These are phyloP conservation scores for Anisodus acutangulus DNA, from an alignment of 257 asterid genomes.

Conservation along the genomic window DNA sequence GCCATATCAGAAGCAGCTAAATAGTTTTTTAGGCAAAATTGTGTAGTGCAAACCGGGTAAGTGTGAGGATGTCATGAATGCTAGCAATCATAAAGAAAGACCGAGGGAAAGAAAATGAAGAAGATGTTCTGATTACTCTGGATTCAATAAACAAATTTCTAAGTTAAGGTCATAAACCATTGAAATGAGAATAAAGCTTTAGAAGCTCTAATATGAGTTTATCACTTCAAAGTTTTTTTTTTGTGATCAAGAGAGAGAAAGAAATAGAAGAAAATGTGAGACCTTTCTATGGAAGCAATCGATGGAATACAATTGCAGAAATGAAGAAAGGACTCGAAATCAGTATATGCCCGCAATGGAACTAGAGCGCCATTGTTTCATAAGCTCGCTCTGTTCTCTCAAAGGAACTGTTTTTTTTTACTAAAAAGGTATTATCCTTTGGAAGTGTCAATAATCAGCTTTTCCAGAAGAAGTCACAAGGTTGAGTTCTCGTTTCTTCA, in stretches of 20 bases:
- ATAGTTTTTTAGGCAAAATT: background rate
- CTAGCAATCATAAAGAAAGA: background rate
- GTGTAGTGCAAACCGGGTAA: background rate
- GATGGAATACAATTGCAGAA: too few species aligned
- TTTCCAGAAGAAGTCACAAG: slow-evolving; percentile 5
- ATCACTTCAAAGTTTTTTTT: background rate
- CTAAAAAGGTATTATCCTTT: background rate
- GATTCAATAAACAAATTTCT: background rate
- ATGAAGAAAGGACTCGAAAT: too few species aligned
- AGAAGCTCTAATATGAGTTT: background rate
- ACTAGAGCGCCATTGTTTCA: too few species aligned
- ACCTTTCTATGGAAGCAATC: too few species aligned
- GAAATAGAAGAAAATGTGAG: too few species aligned
- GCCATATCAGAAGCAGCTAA: background rate
- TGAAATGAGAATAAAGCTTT: slow-evolving; percentile 18
- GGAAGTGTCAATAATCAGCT: background rate
- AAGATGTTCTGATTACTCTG: background rate
- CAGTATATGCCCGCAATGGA: too few species aligned
- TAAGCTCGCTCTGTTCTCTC: too few species aligned
- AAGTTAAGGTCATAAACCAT: background rate
- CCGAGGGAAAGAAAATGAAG: background rate
- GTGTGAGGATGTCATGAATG: background rate
- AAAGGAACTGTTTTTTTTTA: too few species aligned
- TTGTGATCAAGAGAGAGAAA: too few species aligned
- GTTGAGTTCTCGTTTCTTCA: background rate